A percentile compares a stretch with the other conserved stretches of the same genome.
Evolutionary conservation across 2,329 filamentous ascomycete genomes (phyloP).

Genomic region (Helotiales sp.): DNA sequence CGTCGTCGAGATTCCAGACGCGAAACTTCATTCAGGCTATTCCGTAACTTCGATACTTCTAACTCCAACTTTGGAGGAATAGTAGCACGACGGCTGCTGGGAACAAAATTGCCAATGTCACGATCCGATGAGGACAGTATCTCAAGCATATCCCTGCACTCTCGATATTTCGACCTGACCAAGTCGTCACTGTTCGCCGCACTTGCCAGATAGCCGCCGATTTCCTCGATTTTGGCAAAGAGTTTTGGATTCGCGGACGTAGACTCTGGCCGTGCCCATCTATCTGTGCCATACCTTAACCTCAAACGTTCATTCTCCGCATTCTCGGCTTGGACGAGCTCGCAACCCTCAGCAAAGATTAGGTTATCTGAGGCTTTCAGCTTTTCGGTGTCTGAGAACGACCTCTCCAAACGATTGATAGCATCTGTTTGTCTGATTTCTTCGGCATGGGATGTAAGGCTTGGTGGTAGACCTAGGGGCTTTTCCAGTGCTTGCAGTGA

Average conservation of each 20-base stretch:
- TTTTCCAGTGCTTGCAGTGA: conserved; percentile 94
- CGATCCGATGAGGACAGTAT: conserved; percentile 79
- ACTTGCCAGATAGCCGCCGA: conserved; percentile 81
- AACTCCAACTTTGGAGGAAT: conserved; percentile 80
- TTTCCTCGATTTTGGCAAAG: conserved; percentile 54
- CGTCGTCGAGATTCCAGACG: conserved; percentile 79
- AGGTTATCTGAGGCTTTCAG: conserved; percentile 77
- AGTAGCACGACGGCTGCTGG: conserved; percentile 75
- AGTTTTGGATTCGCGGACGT: conserved; percentile 58
- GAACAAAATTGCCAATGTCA: conserved; percentile 84
- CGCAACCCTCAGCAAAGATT: conserved; percentile 80
- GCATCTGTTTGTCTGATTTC: conserved; percentile 92
- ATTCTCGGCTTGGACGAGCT: conserved; percentile 75
- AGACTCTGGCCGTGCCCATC: conserved; percentile 75
- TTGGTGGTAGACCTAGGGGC: conserved; percentile 84
- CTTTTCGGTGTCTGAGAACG: conserved; percentile 87
- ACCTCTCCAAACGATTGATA: conserved; percentile 71
- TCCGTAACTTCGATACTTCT: conserved; percentile 74
- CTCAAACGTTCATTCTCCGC: conserved; percentile 79
- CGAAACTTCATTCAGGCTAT: conserved; percentile 80
- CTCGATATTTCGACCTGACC: conserved; percentile 70
- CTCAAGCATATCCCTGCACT: conserved; percentile 71
- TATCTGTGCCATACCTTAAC: conserved; percentile 79
- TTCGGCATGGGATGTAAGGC: conserved; percentile 84
- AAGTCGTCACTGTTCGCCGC: conserved; percentile 66